phyloP scores from a whole-genome alignment of 2,329 filamentous ascomycete species.

The Colletotrichum sp. region DNA sequence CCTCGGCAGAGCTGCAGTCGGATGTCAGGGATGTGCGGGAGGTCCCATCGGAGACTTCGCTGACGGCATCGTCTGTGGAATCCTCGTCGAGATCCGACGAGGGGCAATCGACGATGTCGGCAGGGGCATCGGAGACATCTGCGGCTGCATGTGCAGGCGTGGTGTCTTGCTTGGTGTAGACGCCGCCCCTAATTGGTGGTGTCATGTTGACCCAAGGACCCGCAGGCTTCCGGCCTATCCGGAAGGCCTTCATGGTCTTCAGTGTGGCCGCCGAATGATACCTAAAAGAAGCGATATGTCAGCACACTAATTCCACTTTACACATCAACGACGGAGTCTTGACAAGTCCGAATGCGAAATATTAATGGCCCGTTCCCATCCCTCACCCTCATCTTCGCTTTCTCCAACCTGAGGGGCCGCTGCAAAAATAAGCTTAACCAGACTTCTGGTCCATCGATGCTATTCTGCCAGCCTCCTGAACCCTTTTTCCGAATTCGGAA shows the following conservation, averaged over 20 bases:
- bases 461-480: neutral
- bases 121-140: neutral
- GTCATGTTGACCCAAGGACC: slow-evolving; percentile 63
- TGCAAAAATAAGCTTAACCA: slow-evolving; percentile 17
- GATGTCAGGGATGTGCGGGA: slow-evolving; percentile 22
- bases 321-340: slow-evolving; percentile 1
- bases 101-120: slow-evolving; percentile 6
- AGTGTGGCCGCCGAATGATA: slow-evolving; percentile 62
- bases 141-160: slow-evolving; percentile 3
- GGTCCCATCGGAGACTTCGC: slow-evolving; percentile 15
- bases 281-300: slow-evolving; percentile 42
- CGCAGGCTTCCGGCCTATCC: slow-evolving; percentile 60
- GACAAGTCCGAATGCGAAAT: neutral
- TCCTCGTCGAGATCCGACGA: slow-evolving; percentile 18
- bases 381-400: neutral
- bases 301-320: slow-evolving; percentile 26
- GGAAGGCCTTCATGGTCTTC: slow-evolving; percentile 63
- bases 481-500: neutral
- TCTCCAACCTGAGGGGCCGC: neutral
- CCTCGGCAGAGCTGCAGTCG: slow-evolving; percentile 15
- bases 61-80: slow-evolving; percentile 15
- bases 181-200: slow-evolving; percentile 62
- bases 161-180: slow-evolving; percentile 35
- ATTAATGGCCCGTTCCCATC: slow-evolving; percentile 11
- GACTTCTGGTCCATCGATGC: slow-evolving; percentile 8